Conservation (phyloP, 2,329 filamentous ascomycete species). For the Pseudocercospora eumusae region DNA sequence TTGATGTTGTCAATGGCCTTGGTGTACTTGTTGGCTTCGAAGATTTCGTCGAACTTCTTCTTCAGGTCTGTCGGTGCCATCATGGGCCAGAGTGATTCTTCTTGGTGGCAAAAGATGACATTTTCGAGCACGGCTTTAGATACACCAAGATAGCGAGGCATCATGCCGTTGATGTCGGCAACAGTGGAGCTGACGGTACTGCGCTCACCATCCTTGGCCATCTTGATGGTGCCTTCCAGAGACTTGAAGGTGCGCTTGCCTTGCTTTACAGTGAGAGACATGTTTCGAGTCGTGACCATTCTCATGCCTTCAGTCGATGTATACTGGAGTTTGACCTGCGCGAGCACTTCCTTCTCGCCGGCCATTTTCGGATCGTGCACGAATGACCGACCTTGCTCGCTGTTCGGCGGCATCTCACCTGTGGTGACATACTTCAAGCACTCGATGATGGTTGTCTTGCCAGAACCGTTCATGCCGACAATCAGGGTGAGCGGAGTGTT, state of each 20-base stretch:
- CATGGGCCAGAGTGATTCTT: constrained; percentile 96
- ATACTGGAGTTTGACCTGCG: constrained; percentile 89
- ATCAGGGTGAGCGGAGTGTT: constrained; percentile 91
- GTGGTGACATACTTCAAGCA: constrained; percentile 98
- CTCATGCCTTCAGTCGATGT: constrained; percentile 73
- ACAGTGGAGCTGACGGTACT: constrained; percentile 76
- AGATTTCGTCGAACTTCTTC: constrained; percentile 95
- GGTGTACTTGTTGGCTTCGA: constrained; percentile 94
- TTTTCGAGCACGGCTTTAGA: constrained; percentile 86
- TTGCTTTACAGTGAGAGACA: constrained; percentile 88
- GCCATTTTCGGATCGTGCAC: constrained; percentile 95
- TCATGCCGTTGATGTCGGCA: constrained; percentile 70
- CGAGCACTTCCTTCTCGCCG: constrained; percentile 84
- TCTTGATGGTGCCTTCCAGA: constrained; percentile 75
- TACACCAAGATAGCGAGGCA: constrained; percentile 85
- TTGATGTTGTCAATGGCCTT: constrained; percentile 97
- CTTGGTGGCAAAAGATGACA: constrained; percentile 98
- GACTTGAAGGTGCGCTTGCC: constrained; percentile 74
- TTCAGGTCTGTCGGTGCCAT: constrained; percentile 84
- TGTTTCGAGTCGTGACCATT: constrained; percentile 78
- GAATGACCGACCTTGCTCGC: constrained; percentile 81
- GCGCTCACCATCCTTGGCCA: constrained; percentile 76
- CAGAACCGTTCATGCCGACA: constrained; percentile 94
- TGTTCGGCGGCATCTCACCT: constrained; percentile 89
- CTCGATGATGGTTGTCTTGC: constrained; percentile 99